phyloP scores from a whole-genome alignment of 1,284 basidiomycete genomes.

The Cryptococcus depauperatus region DNA sequence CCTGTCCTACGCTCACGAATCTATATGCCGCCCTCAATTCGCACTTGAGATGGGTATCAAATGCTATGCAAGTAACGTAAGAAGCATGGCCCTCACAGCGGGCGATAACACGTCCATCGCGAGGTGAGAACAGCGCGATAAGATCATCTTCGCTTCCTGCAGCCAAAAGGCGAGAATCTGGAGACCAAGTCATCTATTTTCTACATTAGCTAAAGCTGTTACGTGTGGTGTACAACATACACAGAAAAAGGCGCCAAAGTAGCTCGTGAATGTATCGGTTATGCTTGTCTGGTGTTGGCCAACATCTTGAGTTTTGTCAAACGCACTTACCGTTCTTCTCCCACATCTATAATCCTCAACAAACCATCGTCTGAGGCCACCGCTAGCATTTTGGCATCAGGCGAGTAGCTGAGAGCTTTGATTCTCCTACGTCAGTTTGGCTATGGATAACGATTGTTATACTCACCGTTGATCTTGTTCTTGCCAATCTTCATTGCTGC shows the following conservation, averaged over 20 bases:
- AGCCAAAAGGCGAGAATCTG: slow-evolving; percentile 84
- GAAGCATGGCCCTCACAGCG: slow-evolving; percentile 94
- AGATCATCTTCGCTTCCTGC: slow-evolving; percentile 92
- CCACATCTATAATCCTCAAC: slow-evolving; percentile 73
- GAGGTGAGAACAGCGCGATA: slow-evolving; percentile 72
- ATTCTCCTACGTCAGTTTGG: neutral
- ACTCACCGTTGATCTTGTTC: slow-evolving; percentile 63
- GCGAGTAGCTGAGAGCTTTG: slow-evolving; percentile 78
- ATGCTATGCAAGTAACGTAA: slow-evolving; percentile 80
- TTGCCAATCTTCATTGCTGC: slow-evolving; percentile 40
- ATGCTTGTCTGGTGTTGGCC: slow-evolving; percentile 49
- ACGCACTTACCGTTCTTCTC: slow-evolving; percentile 64
- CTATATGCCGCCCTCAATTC: slow-evolving; percentile 73
- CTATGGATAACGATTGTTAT: neutral
- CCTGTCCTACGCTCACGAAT: slow-evolving; percentile 87
- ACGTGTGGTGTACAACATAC: slow-evolving; percentile 14
- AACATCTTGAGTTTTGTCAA: neutral
- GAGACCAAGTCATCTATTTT: slow-evolving; percentile 70
- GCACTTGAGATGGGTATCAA: slow-evolving; percentile 67
- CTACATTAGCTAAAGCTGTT: neutral
- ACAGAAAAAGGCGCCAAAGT: slow-evolving; percentile 82
- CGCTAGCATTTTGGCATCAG: slow-evolving; percentile 77
- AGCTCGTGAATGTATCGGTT: slow-evolving; percentile 80
- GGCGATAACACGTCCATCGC: slow-evolving; percentile 87
- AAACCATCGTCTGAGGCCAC: slow-evolving; percentile 83